These are phyloP conservation scores for Arabidopsis thaliana DNA, from an alignment of 345 rosid species.

Conservation along the genomic window DNA sequence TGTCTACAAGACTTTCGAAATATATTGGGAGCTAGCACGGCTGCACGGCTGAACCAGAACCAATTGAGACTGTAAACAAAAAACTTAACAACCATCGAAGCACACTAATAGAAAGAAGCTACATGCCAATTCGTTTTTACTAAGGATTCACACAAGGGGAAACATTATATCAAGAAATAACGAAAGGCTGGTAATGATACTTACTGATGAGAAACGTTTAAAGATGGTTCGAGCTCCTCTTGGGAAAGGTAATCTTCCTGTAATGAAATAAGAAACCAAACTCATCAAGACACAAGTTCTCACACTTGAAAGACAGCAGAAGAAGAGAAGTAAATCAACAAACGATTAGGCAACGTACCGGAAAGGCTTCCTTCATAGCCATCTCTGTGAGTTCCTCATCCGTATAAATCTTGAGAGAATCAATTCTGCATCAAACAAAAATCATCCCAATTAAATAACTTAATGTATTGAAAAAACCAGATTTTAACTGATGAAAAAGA, in stretches of 20 bases:
- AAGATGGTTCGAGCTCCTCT: conserved; percentile 11
- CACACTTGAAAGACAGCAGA: not conserved
- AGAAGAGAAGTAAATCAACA: not conserved
- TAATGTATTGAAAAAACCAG: not conserved
- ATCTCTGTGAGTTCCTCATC: conserved; percentile 46
- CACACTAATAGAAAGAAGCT: conserved; percentile 19
- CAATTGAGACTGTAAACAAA: not conserved
- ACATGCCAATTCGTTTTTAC: not conserved
- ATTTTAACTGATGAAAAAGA: not conserved
- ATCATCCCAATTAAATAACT: not conserved
- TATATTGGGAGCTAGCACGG: not conserved
- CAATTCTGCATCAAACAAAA: conserved; percentile 38
- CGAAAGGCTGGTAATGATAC: conserved; percentile 1
- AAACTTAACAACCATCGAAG: not conserved
- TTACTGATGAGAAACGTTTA: conserved; percentile 28
- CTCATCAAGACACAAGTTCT: conserved; percentile 3
- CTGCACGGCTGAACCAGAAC: conserved; percentile 5
- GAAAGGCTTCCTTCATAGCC: conserved; percentile 49
- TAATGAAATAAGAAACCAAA: conserved; percentile 18
- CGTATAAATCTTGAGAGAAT: conserved; percentile 40
- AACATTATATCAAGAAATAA: not conserved
- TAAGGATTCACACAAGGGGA: conserved; percentile 16
- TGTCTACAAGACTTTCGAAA: not conserved
- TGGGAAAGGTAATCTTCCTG: conserved; percentile 29
- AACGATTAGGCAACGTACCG: not conserved